Evolutionary conservation across 225 moss, liverwort and hornwort genomes (phyloP).

Genomic region (Pseudoscleropodium purum): DNA sequence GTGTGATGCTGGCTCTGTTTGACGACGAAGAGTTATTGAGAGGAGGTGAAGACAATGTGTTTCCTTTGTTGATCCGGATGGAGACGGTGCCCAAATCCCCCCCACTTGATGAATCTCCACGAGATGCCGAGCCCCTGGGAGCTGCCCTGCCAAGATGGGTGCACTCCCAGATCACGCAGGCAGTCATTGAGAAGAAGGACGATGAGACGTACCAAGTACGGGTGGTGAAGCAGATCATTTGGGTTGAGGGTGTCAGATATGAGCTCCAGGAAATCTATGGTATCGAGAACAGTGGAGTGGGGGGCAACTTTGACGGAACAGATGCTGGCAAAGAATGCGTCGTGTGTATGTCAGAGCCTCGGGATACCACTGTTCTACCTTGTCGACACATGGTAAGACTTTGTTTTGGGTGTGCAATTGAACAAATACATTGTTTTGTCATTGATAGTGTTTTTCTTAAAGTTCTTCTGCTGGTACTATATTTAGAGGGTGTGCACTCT

Average conservation of each 20-base stretch:
- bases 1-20: constrained; percentile 69
- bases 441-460: not conserved
- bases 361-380: constrained; percentile 89
- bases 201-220: constrained; percentile 66
- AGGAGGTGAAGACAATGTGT: constrained; percentile 39
- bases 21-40: constrained; percentile 65
- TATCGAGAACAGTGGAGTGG: constrained; percentile 71
- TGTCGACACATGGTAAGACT: constrained; percentile 94
- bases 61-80: constrained; percentile 78
- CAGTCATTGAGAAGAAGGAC: constrained; percentile 72
- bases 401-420: not conserved
- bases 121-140: constrained; percentile 39
- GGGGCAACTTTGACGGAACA: constrained; percentile 54
- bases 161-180: constrained; percentile 84
- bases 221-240: constrained; percentile 84
- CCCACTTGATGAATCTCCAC: constrained; percentile 21
- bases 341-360: constrained; percentile 95
- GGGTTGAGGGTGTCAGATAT: constrained; percentile 69
- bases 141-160: constrained; percentile 64
- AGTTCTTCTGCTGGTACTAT: not conserved
- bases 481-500: not conserved
- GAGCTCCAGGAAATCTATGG: constrained; percentile 97
- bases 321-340: constrained; percentile 93
- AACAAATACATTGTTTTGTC: not conserved
- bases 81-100: constrained; percentile 69